Evolutionary conservation across 1,284 basidiomycete genomes (phyloP).

Genomic region (Phaffia rhodozyma): DNA sequence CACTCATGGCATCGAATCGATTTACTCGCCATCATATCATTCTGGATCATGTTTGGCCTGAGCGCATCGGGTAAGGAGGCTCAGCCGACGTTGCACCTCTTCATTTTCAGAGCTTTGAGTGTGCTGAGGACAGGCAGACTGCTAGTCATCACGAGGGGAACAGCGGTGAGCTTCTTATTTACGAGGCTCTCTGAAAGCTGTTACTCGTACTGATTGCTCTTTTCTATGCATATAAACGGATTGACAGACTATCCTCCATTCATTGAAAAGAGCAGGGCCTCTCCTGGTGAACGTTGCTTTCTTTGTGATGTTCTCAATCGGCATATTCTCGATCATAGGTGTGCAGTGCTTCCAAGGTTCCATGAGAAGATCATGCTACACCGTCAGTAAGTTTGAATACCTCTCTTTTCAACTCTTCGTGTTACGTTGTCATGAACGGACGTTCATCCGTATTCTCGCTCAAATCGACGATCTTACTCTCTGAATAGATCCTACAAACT

Average conservation of each 20-base stretch:
- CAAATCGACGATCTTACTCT: not conserved
- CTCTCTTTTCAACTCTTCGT: not conserved
- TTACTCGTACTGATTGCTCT: not conserved
- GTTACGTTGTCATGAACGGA: not conserved
- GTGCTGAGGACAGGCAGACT: conserved; percentile 74
- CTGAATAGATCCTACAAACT: conserved; percentile 30
- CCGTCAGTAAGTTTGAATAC: conserved; percentile 27
- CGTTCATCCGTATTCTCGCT: not conserved
- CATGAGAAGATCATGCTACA: conserved; percentile 45
- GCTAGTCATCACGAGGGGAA: conserved; percentile 80
- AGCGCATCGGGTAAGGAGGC: conserved; percentile 55
- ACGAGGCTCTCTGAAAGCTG: not conserved
- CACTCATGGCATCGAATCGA: conserved; percentile 93
- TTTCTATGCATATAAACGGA: not conserved
- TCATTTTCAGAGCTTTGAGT: conserved; percentile 78
- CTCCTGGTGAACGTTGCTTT: conserved; percentile 77
- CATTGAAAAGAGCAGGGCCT: conserved; percentile 79
- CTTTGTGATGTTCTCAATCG: conserved; percentile 82
- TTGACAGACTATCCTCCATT: conserved; percentile 75
- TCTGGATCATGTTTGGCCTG: conserved; percentile 55
- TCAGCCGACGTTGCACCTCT: conserved; percentile 54
- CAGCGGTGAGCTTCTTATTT: conserved; percentile 49
- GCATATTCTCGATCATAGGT: conserved; percentile 82
- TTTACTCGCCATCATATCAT: conserved; percentile 56
- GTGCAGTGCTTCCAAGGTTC: conserved; percentile 83